phyloP scores from a whole-genome alignment of 305 asterid species.

The Fraxinus albicans region DNA sequence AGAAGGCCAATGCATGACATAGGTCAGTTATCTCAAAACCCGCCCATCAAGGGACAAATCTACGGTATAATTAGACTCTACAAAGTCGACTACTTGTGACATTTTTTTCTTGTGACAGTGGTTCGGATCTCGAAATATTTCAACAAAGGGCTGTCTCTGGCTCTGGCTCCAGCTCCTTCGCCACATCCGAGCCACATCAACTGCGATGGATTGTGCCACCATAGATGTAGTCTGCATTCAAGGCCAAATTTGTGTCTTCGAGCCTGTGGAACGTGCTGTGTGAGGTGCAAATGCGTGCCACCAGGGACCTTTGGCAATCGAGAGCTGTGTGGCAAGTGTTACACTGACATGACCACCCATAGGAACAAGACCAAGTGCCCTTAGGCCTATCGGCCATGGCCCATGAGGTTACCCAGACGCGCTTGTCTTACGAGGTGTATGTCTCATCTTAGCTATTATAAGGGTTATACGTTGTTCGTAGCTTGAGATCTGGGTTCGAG shows the following conservation, averaged over 20 bases:
- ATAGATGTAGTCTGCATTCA: slow-evolving; percentile 48
- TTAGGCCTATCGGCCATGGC: not conserved
- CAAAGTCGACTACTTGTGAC: not conserved
- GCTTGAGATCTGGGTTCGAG: not conserved
- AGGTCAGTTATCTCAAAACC: slow-evolving; percentile 9
- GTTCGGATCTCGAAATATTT: slow-evolving; percentile 14
- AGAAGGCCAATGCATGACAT: slow-evolving; percentile 23
- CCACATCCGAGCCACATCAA: slow-evolving; percentile 23
- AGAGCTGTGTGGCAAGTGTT: slow-evolving; percentile 40
- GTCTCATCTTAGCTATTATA: not conserved
- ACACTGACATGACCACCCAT: slow-evolving; percentile 40
- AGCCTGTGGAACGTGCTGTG: slow-evolving; percentile 68
- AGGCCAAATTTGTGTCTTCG: slow-evolving; percentile 55
- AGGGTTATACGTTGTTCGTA: not conserved
- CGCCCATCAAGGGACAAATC: not conserved
- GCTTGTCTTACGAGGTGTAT: not conserved
- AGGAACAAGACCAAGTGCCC: slow-evolving; percentile 39
- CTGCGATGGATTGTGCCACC: slow-evolving; percentile 37
- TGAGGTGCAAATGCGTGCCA: slow-evolving; percentile 61
- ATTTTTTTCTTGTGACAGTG: not conserved
- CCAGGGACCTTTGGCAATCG: slow-evolving; percentile 63
- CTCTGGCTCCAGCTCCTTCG: slow-evolving; percentile 17
- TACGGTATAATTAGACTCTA: not conserved
- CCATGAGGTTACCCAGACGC: not conserved
- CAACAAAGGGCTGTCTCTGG: not conserved